Conservation (phyloP, 1,139 yeast species). For the Sugiyamaella sp. region DNA sequence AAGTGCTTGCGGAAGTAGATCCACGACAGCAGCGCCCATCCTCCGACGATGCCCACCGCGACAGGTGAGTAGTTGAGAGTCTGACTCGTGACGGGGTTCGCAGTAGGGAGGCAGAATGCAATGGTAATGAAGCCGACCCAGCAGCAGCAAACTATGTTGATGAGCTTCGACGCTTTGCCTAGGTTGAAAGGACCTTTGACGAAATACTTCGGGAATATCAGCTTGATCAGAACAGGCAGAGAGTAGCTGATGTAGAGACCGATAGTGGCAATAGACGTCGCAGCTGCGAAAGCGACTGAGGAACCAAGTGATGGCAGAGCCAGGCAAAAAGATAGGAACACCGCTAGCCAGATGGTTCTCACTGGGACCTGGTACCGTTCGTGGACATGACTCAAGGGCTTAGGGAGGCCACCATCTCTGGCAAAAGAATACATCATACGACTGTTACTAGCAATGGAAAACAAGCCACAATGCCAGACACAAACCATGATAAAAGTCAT, state of each 20-base stretch:
- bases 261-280: constrained; percentile 84
- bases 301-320: constrained; percentile 71
- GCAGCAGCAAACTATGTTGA: constrained; percentile 61
- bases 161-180: constrained; percentile 61
- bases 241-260: constrained; percentile 77
- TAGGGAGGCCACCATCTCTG: constrained; percentile 81
- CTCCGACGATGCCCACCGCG: constrained; percentile 44
- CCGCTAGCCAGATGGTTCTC: constrained; percentile 71
- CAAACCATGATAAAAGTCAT: constrained; percentile 27
- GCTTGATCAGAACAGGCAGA: constrained; percentile 66
- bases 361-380: constrained; percentile 64
- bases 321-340: constrained; percentile 61
- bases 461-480: constrained; percentile 34
- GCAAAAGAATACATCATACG: constrained; percentile 82
- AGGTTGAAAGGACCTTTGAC: constrained; percentile 74
- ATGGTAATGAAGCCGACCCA: constrained; percentile 64
- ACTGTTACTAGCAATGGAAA: constrained; percentile 68
- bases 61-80: constrained; percentile 77
- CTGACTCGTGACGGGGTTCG: constrained; percentile 60
- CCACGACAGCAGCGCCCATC: constrained; percentile 35
- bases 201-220: constrained; percentile 64
- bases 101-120: constrained; percentile 73
- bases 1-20: constrained; percentile 33
- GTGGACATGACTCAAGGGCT: constrained; percentile 67
- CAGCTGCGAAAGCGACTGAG: constrained; percentile 78